Evolutionary conservation across 169 alveolate genomes (phyloP), one percentile per base, ranked within the genome.

Genomic region (Plasmodium gaboni): DNA sequence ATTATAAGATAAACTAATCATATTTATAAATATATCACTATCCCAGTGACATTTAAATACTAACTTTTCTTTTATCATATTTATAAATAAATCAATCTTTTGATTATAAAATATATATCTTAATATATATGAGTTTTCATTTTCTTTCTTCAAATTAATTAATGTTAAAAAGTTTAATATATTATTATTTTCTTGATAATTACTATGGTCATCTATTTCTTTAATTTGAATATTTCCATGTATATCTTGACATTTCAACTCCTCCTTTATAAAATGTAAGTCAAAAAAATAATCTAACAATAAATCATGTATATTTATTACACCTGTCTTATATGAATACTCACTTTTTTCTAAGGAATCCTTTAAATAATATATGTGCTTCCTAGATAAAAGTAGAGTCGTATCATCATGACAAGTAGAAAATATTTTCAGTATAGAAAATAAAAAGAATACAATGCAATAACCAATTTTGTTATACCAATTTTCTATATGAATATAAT

Each of bases 1-100:
- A 50, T 80, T 72, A 50, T 80, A 80, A 61, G 28, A 5, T 12
- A 80, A 63, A 57, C 90, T 68, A 63, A 80, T 80, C n/a, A 68
- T 32, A 44, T 68, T 48, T 24, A 67, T 22, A 28, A 80, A 80
- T 1, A 38, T 38, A 1, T 44, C 32, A 9, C 24, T 68, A 42
- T 80, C 76, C 90, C 90, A 80, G 19, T 80, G 69, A 19, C 90
- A 65, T 50, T 67, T 80, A 50, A 80, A 67, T 46, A 68, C 57
- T 48, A 68, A 65, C 10, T 80, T 80, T 53, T 68, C 90, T 26
- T 19, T 80, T 68, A 68, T 71, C 10, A 15, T 51, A 57, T 28
- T 68, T 22, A 80, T 51, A 61, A 80, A 80, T 44, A 80, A 61
- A 46, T 80, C 63, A 3, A 80, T 80, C 55, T 80, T 80, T 63